phyloP scores from a whole-genome alignment of 2,329 filamentous ascomycete genomes.

The Calonectria ilicicola region DNA sequence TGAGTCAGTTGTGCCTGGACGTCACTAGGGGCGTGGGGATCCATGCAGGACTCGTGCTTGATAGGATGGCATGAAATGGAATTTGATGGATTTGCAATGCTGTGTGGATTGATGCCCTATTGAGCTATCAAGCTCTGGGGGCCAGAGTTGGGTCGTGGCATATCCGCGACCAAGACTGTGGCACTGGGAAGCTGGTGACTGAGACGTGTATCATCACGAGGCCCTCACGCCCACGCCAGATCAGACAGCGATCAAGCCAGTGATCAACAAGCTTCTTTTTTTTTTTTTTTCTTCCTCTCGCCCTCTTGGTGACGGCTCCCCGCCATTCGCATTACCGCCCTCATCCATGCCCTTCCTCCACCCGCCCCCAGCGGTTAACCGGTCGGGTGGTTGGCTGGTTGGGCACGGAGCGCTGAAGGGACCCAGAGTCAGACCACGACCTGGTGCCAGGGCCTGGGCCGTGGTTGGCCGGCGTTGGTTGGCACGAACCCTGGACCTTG shows the following conservation, averaged over 20 bases:
- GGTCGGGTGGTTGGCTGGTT: conserved; percentile 32
- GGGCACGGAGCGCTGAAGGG: conserved; percentile 21
- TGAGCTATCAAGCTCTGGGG: background rate
- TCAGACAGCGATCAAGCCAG: background rate
- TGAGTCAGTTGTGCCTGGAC: conserved; percentile 19
- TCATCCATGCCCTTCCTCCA: conserved; percentile 12
- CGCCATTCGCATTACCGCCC: background rate
- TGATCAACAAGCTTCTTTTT: background rate
- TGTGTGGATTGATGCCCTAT: conserved; percentile 1
- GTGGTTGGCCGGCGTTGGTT: background rate
- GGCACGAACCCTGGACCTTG: background rate
- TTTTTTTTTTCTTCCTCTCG: background rate
- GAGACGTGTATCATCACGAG: background rate
- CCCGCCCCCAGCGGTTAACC: conserved; percentile 31
- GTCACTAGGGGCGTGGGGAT: conserved; percentile 1
- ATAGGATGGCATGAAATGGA: conserved; percentile 6
- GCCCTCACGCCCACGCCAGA: background rate
- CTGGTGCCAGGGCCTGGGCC: background rate
- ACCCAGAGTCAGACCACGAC: conserved; percentile 15
- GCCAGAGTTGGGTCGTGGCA: background rate
- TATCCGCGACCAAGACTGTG: background rate
- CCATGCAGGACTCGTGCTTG: background rate
- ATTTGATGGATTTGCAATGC: conserved; percentile 1
- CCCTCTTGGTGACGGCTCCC: background rate
- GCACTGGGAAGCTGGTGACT: background rate